Base-by-base conservation (phyloP, 345 rosid genomes). In the Aethionema arabicum region DNA sequence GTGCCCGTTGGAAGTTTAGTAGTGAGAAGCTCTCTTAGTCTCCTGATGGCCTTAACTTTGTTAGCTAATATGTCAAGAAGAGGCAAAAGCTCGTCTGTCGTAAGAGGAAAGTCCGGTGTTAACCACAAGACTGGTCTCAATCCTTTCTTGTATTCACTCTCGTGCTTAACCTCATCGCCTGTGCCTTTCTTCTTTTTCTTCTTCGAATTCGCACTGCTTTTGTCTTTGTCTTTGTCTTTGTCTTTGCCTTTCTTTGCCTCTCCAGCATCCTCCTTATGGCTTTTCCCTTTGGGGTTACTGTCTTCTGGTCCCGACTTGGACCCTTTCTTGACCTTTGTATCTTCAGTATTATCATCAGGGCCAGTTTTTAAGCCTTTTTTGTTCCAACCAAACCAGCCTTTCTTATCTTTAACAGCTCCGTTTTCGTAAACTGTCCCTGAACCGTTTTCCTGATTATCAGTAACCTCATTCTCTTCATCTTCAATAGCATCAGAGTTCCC, bases 21-120 rank as follows among this genome's bases (percentile, higher is more conserved):
- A 44, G 99, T 90, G 82, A 93, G 81, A 67, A 93, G 97, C 79
- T 93, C 99, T 71, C 99, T 90, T 30, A 93, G 85, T 72, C 99
- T 85, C 85, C 95, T 80, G 68, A 90, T 56, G 44, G 99, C 97
- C 82, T 93, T 93, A 57, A 93, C 99, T 69, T 93, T 93, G 78
- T 93, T 83, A 45, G 97, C 99, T 66, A 93, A 82, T 77, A 93
- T 93, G 76, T 93, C 99, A 21, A 93, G 90, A 64, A 93, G 79
- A 8, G 99, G 99, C 63, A 93, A 69, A 38, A 93, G 90, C 73
- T 93, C 99, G 15, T 93, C 96, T 4, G 90, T 93, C 65, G 84
- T 84, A 49, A 93, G 74, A 16, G 97, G 97, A 72, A 93, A 90
- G 68, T 87, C 96, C 10, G 96, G 95, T 66, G 99, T 87, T 71